Evolutionary conservation across 768 basidiomycete genomes (phyloP).

Genomic region (Plicaturopsis crispa): DNA sequence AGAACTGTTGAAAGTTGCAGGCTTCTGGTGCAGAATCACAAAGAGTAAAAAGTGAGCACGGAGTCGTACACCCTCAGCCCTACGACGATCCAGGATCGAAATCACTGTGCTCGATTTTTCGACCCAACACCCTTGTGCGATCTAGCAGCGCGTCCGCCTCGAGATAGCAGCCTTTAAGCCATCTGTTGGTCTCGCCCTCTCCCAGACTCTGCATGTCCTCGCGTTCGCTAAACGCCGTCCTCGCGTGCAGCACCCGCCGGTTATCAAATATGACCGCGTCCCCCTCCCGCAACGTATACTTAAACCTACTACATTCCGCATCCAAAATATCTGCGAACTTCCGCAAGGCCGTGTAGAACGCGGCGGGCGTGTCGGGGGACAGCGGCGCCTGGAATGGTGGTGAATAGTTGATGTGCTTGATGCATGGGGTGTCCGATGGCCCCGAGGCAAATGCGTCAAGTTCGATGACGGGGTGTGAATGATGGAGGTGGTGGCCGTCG

Average conservation of each 20-base stretch:
- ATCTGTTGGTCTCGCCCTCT: conserved; percentile 55
- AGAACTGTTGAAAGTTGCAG: no score
- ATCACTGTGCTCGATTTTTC: conserved; percentile 7
- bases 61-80: no score
- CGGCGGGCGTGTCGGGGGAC: conserved; percentile 38
- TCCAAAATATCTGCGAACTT: conserved; percentile 56
- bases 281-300: conserved; percentile 70
- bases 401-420: conserved; percentile 80
- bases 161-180: conserved; percentile 78
- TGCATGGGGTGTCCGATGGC: conserved; percentile 15
- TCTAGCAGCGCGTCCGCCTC: conserved; percentile 35
- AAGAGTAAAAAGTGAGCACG: no score
- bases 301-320: conserved; percentile 39
- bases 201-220: conserved; percentile 20
- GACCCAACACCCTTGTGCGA: conserved; percentile 25
- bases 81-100: no score
- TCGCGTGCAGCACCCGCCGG: conserved; percentile 78
- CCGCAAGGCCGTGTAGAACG: conserved; percentile 57
- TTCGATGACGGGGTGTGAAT: conserved; percentile 70
- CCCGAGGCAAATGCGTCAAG: conserved; percentile 26
- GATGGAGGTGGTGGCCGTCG: conserved; percentile 76
- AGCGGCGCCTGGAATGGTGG: conserved; percentile 93
- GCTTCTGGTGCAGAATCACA: no score
- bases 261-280: conserved; percentile 93
- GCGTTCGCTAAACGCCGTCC: conserved; percentile 64